These are phyloP conservation scores for Ciborinia camelliae DNA, from an alignment of 2,329 filamentous ascomycete species.

Conservation along the genomic window DNA sequence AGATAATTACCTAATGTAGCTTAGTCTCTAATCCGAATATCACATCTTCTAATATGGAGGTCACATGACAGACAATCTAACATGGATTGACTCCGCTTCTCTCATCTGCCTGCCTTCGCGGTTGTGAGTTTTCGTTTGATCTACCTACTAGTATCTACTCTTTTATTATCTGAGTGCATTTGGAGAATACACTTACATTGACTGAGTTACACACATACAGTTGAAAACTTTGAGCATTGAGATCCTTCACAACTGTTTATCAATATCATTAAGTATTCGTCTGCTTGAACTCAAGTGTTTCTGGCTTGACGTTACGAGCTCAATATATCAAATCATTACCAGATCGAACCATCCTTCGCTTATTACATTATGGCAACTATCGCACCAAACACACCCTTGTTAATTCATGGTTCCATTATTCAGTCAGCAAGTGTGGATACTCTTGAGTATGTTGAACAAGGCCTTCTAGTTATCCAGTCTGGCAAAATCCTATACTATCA, in stretches of 20 bases:
- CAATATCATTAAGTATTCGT: not conserved
- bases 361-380: not conserved
- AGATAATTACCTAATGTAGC: no score
- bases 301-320: not conserved
- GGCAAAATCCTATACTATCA: constrained; percentile 13
- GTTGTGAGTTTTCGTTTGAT: no score
- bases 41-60: no score
- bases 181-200: no score
- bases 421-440: constrained; percentile 17
- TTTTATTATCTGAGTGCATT: no score
- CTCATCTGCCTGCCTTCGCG: no score
- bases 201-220: not conserved
- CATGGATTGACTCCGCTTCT: no score
- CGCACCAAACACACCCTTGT: constrained; percentile 12
- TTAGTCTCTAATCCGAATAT: not conserved
- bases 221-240: not conserved
- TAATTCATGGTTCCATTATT: constrained; percentile 20
- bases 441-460: constrained; percentile 19
- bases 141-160: no score
- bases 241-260: not conserved
- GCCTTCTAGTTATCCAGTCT: constrained; percentile 17
- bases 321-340: not conserved
- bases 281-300: not conserved
- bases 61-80: no score
- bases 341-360: not conserved